These are phyloP conservation scores for Xerophyta viscosa DNA, from an alignment of 106 monocot species.

Conservation along the genomic window DNA sequence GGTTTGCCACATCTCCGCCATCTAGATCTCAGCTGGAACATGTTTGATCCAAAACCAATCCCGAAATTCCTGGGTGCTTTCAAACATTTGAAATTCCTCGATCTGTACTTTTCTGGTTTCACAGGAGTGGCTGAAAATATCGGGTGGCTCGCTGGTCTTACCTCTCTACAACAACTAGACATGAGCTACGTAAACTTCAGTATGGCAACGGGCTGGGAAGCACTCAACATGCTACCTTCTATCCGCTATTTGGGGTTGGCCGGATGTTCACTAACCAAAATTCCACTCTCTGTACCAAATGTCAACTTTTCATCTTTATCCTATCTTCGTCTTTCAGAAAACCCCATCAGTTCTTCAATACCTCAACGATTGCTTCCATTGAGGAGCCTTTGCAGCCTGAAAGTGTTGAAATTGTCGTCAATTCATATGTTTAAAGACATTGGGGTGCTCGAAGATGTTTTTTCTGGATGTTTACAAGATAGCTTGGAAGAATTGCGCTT, in stretches of 20 bases:
- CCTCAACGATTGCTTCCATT: neutral
- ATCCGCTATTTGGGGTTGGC: neutral
- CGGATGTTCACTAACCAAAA: neutral
- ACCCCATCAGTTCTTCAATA: too few species aligned
- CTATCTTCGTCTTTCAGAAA: neutral
- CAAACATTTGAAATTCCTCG: too few species aligned
- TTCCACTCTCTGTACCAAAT: neutral
- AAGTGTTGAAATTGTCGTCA: neutral
- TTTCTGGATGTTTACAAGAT: neutral
- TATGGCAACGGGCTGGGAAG: neutral
- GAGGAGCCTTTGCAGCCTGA: neutral
- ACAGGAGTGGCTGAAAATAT: neutral
- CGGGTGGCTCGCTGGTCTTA: neutral
- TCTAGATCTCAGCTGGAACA: too few species aligned
- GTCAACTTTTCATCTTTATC: neutral
- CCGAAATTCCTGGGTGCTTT: too few species aligned
- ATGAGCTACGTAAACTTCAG: neutral
- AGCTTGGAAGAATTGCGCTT: neutral
- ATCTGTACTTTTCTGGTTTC: too few species aligned
- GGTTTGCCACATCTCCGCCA: neutral
- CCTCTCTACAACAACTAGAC: neutral
- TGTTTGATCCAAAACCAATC: too few species aligned
- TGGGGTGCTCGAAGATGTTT: neutral
- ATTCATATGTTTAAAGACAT: neutral
- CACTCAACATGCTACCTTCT: neutral